Conservation (phyloP, 495 filamentous ascomycete genomes). For the Talaromyces thailandensis region DNA sequence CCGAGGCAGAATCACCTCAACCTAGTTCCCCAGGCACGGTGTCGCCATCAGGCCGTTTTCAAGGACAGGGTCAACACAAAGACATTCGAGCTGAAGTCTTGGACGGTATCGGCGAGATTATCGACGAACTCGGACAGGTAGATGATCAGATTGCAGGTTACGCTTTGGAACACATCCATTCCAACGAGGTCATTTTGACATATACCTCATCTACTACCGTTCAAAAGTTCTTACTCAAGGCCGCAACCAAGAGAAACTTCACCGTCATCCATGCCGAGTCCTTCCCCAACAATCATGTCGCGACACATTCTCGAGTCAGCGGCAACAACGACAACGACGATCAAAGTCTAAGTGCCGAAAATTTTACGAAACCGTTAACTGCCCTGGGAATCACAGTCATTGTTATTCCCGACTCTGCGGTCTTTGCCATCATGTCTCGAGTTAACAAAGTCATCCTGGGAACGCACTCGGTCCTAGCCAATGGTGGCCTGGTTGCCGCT, state of each 20-base stretch:
- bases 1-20: constrained; percentile 32
- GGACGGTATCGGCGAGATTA: constrained; percentile 81
- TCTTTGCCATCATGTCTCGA: constrained; percentile 85
- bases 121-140: constrained; percentile 80
- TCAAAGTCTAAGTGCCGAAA: constrained; percentile 39
- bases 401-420: constrained; percentile 70
- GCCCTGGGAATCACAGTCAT: constrained; percentile 71
- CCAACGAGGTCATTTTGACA: constrained; percentile 81
- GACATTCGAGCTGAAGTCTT: constrained; percentile 82
- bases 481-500: constrained; percentile 74
- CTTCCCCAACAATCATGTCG: constrained; percentile 58
- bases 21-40: constrained; percentile 36
- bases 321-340: constrained; percentile 36
- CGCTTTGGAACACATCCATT: constrained; percentile 81
- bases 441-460: constrained; percentile 91
- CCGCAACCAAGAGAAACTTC: constrained; percentile 77
- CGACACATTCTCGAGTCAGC: constrained; percentile 49
- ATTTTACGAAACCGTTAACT: constrained; percentile 67
- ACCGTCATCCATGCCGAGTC: constrained; percentile 74
- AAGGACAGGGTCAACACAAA: constrained; percentile 24
- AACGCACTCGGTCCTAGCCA: constrained; percentile 76
- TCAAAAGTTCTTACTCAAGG: constrained; percentile 76
- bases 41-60: constrained; percentile 31
- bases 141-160: constrained; percentile 84
- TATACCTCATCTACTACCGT: constrained; percentile 73